These are phyloP conservation scores for Septoria linicola DNA, from an alignment of 2,329 filamentous ascomycete genomes.

Conservation along the genomic window DNA sequence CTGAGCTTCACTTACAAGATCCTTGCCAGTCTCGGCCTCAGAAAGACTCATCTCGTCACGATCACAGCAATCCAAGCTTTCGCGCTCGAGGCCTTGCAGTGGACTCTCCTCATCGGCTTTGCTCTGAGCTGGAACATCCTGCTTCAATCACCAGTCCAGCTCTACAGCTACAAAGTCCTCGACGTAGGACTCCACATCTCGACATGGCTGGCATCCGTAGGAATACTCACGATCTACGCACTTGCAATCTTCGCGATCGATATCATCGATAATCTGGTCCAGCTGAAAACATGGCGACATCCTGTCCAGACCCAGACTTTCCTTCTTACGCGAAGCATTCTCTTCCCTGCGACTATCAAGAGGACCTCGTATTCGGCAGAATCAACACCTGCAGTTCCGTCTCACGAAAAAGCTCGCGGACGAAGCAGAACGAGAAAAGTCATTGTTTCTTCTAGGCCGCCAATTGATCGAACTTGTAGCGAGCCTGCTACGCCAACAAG, in stretches of 20 bases:
- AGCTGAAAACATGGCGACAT: slow-evolving; percentile 15
- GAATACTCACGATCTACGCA: neutral
- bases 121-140: neutral
- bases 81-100: slow-evolving; percentile 18
- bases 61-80: slow-evolving; percentile 16
- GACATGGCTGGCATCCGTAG: neutral
- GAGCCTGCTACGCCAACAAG: slow-evolving; percentile 1
- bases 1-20: slow-evolving; percentile 17
- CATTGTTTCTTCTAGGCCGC: neutral
- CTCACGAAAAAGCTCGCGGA: neutral
- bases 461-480: neutral
- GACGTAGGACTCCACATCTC: neutral
- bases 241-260: slow-evolving; percentile 17
- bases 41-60: neutral
- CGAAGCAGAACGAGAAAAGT: slow-evolving; percentile 1
- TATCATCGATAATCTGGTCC: slow-evolving; percentile 19
- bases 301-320: slow-evolving; percentile 20
- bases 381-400: neutral
- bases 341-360: slow-evolving; percentile 15
- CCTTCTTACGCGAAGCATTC: slow-evolving; percentile 17
- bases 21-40: neutral
- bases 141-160: neutral
- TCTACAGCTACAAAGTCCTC: neutral
- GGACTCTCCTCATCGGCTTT: slow-evolving; percentile 6
- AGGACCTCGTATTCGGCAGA: neutral